Percentiles rank a stretch among this genome's conserved stretches.
Evolutionary conservation across 2,329 filamentous ascomycete genomes (phyloP).

Genomic region (Diaporthe helianthi): DNA sequence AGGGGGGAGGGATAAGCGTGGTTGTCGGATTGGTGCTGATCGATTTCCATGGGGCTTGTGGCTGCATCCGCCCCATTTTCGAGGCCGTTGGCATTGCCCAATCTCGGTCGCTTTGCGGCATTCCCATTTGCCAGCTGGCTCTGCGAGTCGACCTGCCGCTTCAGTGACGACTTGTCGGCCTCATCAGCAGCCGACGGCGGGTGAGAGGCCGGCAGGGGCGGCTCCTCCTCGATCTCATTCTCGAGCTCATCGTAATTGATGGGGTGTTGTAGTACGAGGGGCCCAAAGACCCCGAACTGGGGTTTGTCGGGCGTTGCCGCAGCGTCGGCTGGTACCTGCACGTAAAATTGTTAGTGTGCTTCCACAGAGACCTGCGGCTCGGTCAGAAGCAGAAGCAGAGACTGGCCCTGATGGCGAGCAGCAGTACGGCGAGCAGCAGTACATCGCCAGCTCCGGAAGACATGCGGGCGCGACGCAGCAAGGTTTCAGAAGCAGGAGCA

Average conservation of each 20-base stretch:
- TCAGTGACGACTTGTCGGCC: conserved; percentile 55
- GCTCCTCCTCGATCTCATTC: conserved; percentile 45
- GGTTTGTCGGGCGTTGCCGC: conserved; percentile 54
- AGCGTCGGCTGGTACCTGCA: conserved; percentile 58
- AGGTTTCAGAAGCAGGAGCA: conserved; percentile 14
- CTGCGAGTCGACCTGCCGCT: conserved; percentile 57
- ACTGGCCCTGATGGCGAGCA: conserved; percentile 9
- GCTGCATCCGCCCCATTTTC: conserved; percentile 53
- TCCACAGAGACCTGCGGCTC: conserved; percentile 34
- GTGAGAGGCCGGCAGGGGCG: conserved; percentile 37
- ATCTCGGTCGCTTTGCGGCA: conserved; percentile 63
- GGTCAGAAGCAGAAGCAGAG: conserved; percentile 32
- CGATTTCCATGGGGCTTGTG: conserved; percentile 67
- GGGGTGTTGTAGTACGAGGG: conserved; percentile 55
- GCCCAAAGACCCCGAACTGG: conserved; percentile 63
- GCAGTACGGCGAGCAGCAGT: conserved; percentile 21
- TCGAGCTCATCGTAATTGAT: conserved; percentile 48
- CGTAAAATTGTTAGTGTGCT: conserved; percentile 49
- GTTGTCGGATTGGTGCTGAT: conserved; percentile 55
- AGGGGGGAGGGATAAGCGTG: conserved; percentile 72
- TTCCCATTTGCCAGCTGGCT: conserved; percentile 61
- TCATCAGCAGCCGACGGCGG: conserved; percentile 36
- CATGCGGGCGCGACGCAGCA: conserved; percentile 5
- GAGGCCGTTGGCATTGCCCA: conserved; percentile 63
- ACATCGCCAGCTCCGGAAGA: conserved; percentile 17